Evolutionary conservation across 2,329 filamentous ascomycete species (phyloP), one percentile per base, ranked within the genome.

Genomic region (Penicillium expansum): DNA sequence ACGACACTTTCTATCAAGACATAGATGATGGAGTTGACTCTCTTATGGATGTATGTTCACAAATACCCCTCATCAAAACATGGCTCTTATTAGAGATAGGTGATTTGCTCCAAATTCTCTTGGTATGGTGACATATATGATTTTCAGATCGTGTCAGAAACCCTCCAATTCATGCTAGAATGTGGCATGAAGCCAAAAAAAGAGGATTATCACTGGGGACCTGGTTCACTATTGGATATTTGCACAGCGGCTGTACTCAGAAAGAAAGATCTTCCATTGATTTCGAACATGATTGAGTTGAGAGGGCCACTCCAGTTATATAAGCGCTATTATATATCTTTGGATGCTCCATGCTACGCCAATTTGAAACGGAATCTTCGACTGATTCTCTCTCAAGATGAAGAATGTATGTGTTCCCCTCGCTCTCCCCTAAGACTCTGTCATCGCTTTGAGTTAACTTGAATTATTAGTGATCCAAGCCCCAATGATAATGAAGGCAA

Each of bases 341-440:
- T 8, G 9, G 11, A 0, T 37, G 1, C 9, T 18, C 35, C n/a
- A 8, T 0, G 5, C 9, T 37, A 18, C 11, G 35, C 5, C n/a
- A 37, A 37, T 37, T 37, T 37, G 5, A 57, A 52, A 18, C 16
- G 20, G 11, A 57, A 57, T n/a, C 6, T 57, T 22, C 29, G 37
- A 7, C 49, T 39, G 5, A 13, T 57, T 7, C 37, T 52, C 27
- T 16, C 11, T 11, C 37, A 52, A 7, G 42, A 43, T 16, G 48
- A 52, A 18, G n/a, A 37, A 18, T 20, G 48, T 47, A 43, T 33
- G 55, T 52, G 39, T 20, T 24, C 24, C 24, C 24, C 24, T 24
- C 24, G 24, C 5, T 24, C 24, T 24, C 24, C 24, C 24, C 24
- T 24, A 24, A 24, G 24, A 24, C 5, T 24, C 24, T 24, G 24